These are phyloP conservation scores for Fusarium sp. DNA, from an alignment of 2,329 filamentous ascomycete species.

Conservation along the genomic window DNA sequence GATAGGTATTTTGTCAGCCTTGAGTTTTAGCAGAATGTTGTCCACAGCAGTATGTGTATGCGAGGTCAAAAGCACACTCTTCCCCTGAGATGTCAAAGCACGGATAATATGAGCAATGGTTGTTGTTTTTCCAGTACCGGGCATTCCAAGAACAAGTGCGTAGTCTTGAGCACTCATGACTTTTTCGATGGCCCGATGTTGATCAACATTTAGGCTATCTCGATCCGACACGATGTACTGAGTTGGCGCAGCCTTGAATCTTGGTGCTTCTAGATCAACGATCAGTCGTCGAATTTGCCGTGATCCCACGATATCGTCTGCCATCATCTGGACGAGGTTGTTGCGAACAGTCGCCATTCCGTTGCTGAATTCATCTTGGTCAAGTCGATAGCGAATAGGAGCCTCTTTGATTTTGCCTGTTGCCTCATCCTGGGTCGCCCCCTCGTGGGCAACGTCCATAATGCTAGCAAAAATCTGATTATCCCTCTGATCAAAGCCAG, in stretches of 20 bases:
- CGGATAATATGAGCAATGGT: constrained; percentile 98
- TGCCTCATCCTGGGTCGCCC: constrained; percentile 59
- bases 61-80: constrained; percentile 90
- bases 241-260: constrained; percentile 73
- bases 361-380: constrained; percentile 98
- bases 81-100: constrained; percentile 85
- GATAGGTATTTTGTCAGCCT: constrained; percentile 77
- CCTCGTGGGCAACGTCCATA: constrained; percentile 78
- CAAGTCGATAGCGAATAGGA: constrained; percentile 79
- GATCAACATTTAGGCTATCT: constrained; percentile 83
- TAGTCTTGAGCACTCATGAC: constrained; percentile 97
- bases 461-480: constrained; percentile 92
- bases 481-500: constrained; percentile 75
- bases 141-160: constrained; percentile 97
- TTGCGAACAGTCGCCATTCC: constrained; percentile 95
- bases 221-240: constrained; percentile 69
- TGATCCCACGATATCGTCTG: constrained; percentile 75
- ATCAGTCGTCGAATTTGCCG: constrained; percentile 79
- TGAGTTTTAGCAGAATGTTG: constrained; percentile 95
- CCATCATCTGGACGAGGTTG: constrained; percentile 93
- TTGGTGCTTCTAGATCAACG: constrained; percentile 76
- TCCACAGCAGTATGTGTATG: constrained; percentile 98
- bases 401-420: constrained; percentile 60
- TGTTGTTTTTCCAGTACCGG: constrained; percentile 96
- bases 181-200: constrained; percentile 86